Percentiles rank a stretch among this genome's conserved stretches.
Evolutionary conservation across 129 eudicot species (phyloP).

Genomic region (Chrysanthemum lavandulifolium): DNA sequence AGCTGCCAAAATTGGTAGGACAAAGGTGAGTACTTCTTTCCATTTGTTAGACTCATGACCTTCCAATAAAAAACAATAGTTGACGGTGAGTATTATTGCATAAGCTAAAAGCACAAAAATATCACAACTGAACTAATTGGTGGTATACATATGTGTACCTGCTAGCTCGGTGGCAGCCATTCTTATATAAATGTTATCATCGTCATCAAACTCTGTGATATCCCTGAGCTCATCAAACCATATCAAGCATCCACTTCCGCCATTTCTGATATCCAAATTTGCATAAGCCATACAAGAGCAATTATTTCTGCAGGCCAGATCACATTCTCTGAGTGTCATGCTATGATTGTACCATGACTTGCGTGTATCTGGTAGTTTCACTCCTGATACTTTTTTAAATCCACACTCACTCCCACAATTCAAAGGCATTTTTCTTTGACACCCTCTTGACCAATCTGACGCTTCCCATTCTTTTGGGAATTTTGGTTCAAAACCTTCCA

Average conservation of each 20-base stretch:
- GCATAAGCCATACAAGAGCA: constrained; percentile 39
- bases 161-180: constrained; percentile 20
- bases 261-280: constrained; percentile 22
- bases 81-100: too few species aligned
- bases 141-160: not conserved
- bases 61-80: too few species aligned
- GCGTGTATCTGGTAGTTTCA: constrained; percentile 34
- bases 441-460: constrained; percentile 39
- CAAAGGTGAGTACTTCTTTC: not conserved
- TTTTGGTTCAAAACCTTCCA: constrained; percentile 34
- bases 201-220: constrained; percentile 14
- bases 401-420: constrained; percentile 21
- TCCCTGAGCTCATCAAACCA: constrained; percentile 26
- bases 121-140: too few species aligned
- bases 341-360: constrained; percentile 9
- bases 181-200: constrained; percentile 32
- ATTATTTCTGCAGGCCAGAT: constrained; percentile 30
- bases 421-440: constrained; percentile 15
- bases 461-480: constrained; percentile 24
- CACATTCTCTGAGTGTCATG: constrained; percentile 28
- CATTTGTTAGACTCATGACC: not conserved
- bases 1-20: not conserved
- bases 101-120: too few species aligned
- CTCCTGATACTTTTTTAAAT: constrained; percentile 16
- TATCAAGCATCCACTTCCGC: constrained; percentile 45